A percentile compares a stretch with the other conserved stretches of the same genome.
Conservation (phyloP, 352 stramenopile genomes). For the Vaucheria bursata region DNA sequence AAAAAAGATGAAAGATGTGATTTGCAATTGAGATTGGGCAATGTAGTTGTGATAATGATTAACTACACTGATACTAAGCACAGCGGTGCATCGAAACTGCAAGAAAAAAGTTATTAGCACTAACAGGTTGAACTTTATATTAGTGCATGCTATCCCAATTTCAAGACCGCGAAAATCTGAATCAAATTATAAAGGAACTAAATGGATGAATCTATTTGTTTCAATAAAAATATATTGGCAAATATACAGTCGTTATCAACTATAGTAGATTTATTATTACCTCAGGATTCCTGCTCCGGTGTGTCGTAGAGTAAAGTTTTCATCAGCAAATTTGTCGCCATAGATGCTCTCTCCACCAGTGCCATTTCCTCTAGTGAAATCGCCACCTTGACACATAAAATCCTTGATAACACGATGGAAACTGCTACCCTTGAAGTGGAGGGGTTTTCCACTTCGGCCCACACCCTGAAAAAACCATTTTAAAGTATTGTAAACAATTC, state of each 20-base stretch:
- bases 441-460: conserved; percentile 73
- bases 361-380: conserved; percentile 76
- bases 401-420: conserved; percentile 96
- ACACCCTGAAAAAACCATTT: conserved; percentile 52
- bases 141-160: too few relatives aligned
- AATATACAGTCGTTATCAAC: conserved; percentile 15
- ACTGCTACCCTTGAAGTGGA: conserved; percentile 88
- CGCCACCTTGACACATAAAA: conserved; percentile 91
- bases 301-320: conserved; percentile 97
- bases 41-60: too few relatives aligned
- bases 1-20: too few relatives aligned
- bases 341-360: conserved; percentile 61
- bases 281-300: conserved; percentile 89
- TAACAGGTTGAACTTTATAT: too few relatives aligned
- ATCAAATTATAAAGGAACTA: neutral
- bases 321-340: conserved; percentile 64
- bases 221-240: neutral
- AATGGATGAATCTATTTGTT: neutral
- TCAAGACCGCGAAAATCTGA: too few relatives aligned
- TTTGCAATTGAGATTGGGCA: too few relatives aligned
- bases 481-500: too few relatives aligned
- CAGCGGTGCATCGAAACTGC: too few relatives aligned
- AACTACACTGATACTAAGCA: too few relatives aligned
- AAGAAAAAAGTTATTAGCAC: too few relatives aligned
- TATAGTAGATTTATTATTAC: too few relatives aligned